Conservation (phyloP, 305 asterid genomes). For the Fraxinus xanthoxyloides region DNA sequence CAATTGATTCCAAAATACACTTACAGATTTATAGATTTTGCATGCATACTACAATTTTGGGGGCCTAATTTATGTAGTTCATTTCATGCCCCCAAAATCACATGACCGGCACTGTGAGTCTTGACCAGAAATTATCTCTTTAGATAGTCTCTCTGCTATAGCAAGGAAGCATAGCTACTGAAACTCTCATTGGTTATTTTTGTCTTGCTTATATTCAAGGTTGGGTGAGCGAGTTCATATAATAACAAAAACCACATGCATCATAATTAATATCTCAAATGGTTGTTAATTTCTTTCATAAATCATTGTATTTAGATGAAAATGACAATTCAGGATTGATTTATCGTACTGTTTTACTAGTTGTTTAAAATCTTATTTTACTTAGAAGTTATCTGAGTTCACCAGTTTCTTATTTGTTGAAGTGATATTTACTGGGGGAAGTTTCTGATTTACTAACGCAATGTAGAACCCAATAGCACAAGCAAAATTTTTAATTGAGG, state of each 20-base stretch:
- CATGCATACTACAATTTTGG: not conserved
- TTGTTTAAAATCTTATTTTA: not conserved
- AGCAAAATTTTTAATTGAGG: constrained; percentile 15
- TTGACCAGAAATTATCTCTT: not conserved
- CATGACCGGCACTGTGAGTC: not conserved
- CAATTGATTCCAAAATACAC: not conserved
- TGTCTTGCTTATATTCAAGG: not conserved
- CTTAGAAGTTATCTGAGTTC: not conserved
- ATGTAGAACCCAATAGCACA: not conserved
- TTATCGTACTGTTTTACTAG: not conserved
- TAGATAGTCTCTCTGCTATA: not conserved
- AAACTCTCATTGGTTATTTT: not conserved
- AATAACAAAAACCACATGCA: not conserved
- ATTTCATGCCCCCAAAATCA: not conserved
- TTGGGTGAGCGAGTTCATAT: not conserved
- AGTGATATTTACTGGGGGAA: not conserved
- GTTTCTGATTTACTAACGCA: not conserved
- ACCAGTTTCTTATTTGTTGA: not conserved
- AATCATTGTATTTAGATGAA: not conserved
- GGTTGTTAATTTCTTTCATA: not conserved
- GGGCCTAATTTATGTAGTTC: not conserved
- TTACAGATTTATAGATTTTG: not conserved
- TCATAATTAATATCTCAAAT: not conserved
- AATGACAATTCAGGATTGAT: not conserved
- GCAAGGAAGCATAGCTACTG: not conserved